phyloP scores from a whole-genome alignment of 495 filamentous ascomycete species.

The Niebla homalea region DNA sequence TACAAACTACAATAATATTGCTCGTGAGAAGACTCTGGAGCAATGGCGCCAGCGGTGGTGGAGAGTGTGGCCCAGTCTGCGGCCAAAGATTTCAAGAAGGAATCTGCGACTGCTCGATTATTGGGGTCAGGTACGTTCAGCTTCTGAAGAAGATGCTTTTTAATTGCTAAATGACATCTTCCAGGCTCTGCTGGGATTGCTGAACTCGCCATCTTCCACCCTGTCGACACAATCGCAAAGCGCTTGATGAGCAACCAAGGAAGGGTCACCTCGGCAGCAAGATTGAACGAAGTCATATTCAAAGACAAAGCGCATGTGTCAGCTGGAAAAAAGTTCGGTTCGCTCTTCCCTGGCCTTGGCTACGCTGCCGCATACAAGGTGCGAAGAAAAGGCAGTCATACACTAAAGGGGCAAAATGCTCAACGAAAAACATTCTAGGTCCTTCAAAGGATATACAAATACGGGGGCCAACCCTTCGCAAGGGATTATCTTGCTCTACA shows the following conservation, averaged over 20 bases:
- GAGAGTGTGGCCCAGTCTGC: slow-evolving; percentile 35
- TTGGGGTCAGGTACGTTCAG: slow-evolving; percentile 68
- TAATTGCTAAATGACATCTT: slow-evolving; percentile 5
- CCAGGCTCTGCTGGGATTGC: slow-evolving; percentile 88
- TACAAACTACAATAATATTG: no score
- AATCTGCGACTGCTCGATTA: slow-evolving; percentile 76
- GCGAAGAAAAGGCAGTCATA: slow-evolving; percentile 8
- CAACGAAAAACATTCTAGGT: slow-evolving; percentile 31
- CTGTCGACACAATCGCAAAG: slow-evolving; percentile 96
- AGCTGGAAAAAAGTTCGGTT: slow-evolving; percentile 68
- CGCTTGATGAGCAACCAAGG: slow-evolving; percentile 97
- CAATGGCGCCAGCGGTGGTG: slow-evolving; percentile 39
- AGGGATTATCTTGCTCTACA: slow-evolving; percentile 79
- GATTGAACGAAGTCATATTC: slow-evolving; percentile 85
- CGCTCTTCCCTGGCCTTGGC: slow-evolving; percentile 89
- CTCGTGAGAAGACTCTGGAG: neutral
- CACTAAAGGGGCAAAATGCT: neutral
- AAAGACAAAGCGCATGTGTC: slow-evolving; percentile 69
- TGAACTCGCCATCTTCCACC: slow-evolving; percentile 93
- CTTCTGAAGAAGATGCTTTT: neutral
- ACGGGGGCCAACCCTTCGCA: slow-evolving; percentile 91
- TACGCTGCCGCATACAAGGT: slow-evolving; percentile 98
- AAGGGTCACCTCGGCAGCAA: slow-evolving; percentile 43
- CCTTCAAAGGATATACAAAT: slow-evolving; percentile 96
- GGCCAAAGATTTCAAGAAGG: slow-evolving; percentile 62